Base-by-base conservation (phyloP, 1,284 basidiomycete genomes). In the Inonotus obliquus region DNA sequence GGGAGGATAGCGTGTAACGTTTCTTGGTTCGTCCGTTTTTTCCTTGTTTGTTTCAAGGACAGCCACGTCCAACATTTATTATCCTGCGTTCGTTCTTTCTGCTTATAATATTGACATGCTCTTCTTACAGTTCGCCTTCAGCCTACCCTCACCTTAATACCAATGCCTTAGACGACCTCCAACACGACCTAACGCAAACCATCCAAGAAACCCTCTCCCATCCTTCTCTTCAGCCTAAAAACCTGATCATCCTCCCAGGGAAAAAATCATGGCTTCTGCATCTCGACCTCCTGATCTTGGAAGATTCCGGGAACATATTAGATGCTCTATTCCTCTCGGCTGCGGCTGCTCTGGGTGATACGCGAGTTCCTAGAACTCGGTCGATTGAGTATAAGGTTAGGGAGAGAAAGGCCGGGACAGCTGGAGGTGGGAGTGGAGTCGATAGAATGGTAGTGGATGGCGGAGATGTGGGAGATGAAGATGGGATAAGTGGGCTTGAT, bases 321-420 rank as follows among this genome's bases (percentile, higher is more conserved):
- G 91, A 93, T 69, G 86, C 85, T 39, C 72, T 93, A 2, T 91
- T 92, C 74, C 80, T 92, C 74, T 87, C 87, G 0, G 82, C 86
- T 1, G 81, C 86, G 11, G 87, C 87, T 0, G 89, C 89, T 0
- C 72, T 94, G 11, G 90, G 85, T 81, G 89, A 93, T 66, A 88
- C 90, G 17, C 87, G 82, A 61, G 87, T 93, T 0, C 91, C 91
- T 5, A 75, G 82, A 38, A 92, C 91, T 52, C 77, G 82, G 39
- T 76, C 77, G 4, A 79, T 91, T 0, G 84, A 87, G 65, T 91
- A 88, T 64, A 74, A 69, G 2, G 69, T 71, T 1, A 69, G 65
- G 66, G 75, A 67, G 57, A 4, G 32, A 32, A 32, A 32, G 32
- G 32, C 4, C 9, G 32, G 32, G 9, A 32, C 32, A 4, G n/a